These are phyloP conservation scores for Dictyostelium capitatum DNA, from an alignment of 78 protist genomes.

Conservation along the genomic window DNA sequence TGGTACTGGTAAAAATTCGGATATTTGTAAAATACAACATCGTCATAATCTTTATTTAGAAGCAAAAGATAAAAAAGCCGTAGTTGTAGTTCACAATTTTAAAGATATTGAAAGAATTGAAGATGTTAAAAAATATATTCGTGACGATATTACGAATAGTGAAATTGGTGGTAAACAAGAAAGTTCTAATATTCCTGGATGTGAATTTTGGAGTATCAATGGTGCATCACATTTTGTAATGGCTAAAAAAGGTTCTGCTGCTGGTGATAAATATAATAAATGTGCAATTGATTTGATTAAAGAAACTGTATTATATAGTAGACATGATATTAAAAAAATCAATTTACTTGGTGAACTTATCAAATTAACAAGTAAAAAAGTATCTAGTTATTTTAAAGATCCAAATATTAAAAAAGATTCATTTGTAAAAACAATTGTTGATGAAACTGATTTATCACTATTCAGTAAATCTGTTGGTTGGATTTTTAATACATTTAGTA, in stretches of 20 bases:
- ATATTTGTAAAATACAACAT: neutral
- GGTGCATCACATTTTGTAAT: neutral
- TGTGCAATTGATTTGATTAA: neutral
- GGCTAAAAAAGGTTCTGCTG: neutral
- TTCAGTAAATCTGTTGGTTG: too few species aligned
- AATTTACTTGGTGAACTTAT: neutral
- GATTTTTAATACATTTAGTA: too few species aligned
- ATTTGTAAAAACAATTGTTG: neutral
- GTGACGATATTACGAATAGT: neutral
- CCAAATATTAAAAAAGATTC: neutral
- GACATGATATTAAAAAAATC: neutral
- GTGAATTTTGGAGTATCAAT: neutral
- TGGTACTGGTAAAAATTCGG: neutral
- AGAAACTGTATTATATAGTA: neutral
- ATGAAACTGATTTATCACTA: neutral
- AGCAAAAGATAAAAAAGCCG: neutral
- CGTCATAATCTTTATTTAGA: neutral
- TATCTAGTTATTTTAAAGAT: neutral
- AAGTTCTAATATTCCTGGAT: neutral
- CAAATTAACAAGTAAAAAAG: neutral
- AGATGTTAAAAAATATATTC: neutral
- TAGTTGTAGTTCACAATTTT: neutral
- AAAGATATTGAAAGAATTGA: neutral
- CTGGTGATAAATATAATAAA: neutral
- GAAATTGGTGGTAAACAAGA: neutral